A percentile compares a stretch with the other conserved stretches of the same genome.
phyloP scores from a whole-genome alignment of 2,329 filamentous ascomycete genomes.

The Geosmithia flava region DNA sequence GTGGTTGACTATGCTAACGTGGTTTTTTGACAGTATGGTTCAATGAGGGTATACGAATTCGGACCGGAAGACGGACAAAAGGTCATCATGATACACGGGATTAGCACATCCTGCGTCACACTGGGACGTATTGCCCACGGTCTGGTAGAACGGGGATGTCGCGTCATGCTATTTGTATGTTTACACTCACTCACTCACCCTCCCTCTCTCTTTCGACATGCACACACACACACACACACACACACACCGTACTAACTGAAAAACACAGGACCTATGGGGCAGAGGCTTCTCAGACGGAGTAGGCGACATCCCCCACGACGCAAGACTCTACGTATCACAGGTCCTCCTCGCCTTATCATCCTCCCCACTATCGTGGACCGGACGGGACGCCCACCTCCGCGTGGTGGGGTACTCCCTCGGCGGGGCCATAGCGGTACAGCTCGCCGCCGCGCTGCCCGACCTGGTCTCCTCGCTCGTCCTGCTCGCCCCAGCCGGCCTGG shows the following conservation, averaged over 20 bases:
- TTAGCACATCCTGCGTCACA: slow-evolving; percentile 70
- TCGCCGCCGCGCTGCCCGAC: slow-evolving; percentile 59
- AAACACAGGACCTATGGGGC: slow-evolving; percentile 49
- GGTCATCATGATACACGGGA: slow-evolving; percentile 70
- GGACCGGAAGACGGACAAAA: slow-evolving; percentile 62
- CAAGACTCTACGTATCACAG: slow-evolving; percentile 61
- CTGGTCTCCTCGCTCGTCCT: slow-evolving; percentile 61
- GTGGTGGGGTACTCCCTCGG: slow-evolving; percentile 75
- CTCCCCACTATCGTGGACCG: slow-evolving; percentile 57
- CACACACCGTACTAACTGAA: background rate
- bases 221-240: background rate
- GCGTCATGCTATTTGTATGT: slow-evolving; percentile 66
- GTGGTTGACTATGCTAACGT: no score
- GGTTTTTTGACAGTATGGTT: slow-evolving; percentile 44
- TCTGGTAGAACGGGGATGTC: slow-evolving; percentile 56
- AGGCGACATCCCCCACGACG: slow-evolving; percentile 56
- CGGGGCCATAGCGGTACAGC: slow-evolving; percentile 64
- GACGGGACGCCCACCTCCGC: slow-evolving; percentile 37
- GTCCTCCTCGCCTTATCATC: slow-evolving; percentile 59
- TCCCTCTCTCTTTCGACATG: slow-evolving; percentile 4
- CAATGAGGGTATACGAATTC: slow-evolving; percentile 70
- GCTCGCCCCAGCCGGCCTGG: slow-evolving; percentile 67
- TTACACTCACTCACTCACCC: background rate
- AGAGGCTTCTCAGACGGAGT: slow-evolving; percentile 56
- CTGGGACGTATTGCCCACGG: slow-evolving; percentile 54